These are phyloP conservation scores for Scedosporium dehoogii DNA, from an alignment of 2,329 filamentous ascomycete genomes.

Conservation along the genomic window DNA sequence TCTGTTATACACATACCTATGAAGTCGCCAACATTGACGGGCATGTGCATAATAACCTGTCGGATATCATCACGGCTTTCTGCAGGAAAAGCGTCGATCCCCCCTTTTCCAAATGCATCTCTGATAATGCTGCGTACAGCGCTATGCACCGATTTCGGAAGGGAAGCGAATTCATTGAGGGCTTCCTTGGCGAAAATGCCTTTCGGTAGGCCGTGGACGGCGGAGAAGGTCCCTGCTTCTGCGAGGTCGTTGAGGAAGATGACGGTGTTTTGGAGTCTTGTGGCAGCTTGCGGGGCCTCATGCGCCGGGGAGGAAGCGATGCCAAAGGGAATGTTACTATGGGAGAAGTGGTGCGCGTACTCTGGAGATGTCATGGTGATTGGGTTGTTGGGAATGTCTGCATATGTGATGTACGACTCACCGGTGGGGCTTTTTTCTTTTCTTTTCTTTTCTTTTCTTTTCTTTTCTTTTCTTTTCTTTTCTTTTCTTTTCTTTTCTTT, in stretches of 20 bases:
- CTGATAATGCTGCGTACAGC: slow-evolving; percentile 57
- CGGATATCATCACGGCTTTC: slow-evolving; percentile 18
- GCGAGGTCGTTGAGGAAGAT: slow-evolving; percentile 60
- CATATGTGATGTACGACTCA: too few relatives aligned
- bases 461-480: not conserved
- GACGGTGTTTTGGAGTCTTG: slow-evolving; percentile 20
- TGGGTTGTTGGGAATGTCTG: not conserved
- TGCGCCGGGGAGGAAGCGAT: slow-evolving; percentile 53
- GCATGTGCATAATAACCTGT: slow-evolving; percentile 54
- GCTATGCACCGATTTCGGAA: slow-evolving; percentile 24
- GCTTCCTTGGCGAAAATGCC: not conserved
- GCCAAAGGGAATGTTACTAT: slow-evolving; percentile 67
- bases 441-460: not conserved
- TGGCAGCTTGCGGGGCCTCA: slow-evolving; percentile 44
- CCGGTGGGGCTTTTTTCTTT: not conserved
- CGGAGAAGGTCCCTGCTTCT: slow-evolving; percentile 34
- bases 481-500: not conserved
- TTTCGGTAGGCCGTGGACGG: slow-evolving; percentile 8
- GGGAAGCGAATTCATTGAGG: not conserved
- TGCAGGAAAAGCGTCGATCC: slow-evolving; percentile 7
- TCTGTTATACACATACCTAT: slow-evolving; percentile 11
- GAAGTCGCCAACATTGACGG: slow-evolving; percentile 1
- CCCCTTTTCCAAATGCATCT: slow-evolving; percentile 25
- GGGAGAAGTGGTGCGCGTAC: slow-evolving; percentile 41
- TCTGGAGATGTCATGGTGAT: slow-evolving; percentile 5